These are phyloP conservation scores for Sugiyamaella japonica DNA, from an alignment of 1,139 yeast genomes.

Conservation along the genomic window DNA sequence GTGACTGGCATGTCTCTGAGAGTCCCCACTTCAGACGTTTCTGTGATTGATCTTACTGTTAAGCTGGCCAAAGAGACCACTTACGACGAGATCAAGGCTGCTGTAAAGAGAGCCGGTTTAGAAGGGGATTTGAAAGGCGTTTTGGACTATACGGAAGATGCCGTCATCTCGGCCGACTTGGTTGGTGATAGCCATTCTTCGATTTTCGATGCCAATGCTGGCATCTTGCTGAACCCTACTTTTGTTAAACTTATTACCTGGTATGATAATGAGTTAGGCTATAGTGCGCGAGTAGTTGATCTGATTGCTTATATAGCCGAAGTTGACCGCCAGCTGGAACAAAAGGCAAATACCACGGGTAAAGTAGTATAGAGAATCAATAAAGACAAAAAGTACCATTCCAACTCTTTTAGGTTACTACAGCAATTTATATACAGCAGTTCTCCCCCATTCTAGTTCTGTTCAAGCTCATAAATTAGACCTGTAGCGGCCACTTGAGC, in stretches of 20 bases:
- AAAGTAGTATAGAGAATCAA: neutral
- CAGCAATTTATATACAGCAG: neutral
- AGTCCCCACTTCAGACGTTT: constrained; percentile 83
- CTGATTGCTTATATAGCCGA: constrained; percentile 68
- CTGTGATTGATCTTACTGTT: constrained; percentile 70
- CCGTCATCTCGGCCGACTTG: constrained; percentile 83
- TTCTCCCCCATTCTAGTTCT: neutral
- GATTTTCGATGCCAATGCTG: constrained; percentile 80
- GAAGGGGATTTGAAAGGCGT: constrained; percentile 66
- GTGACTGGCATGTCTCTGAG: constrained; percentile 85
- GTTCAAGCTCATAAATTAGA: constrained; percentile 5
- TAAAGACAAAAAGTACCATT: neutral
- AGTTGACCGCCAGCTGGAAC: constrained; percentile 15
- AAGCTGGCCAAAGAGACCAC: constrained; percentile 67
- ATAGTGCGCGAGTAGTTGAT: constrained; percentile 88
- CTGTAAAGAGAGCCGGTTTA: constrained; percentile 60
- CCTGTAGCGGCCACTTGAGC: constrained; percentile 19
- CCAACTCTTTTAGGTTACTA: neutral
- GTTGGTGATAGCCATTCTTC: constrained; percentile 73
- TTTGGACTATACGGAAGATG: constrained; percentile 80
- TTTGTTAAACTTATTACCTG: constrained; percentile 83
- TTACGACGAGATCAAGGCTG: constrained; percentile 71
- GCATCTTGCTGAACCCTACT: constrained; percentile 76
- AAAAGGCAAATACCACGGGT: constrained; percentile 10
- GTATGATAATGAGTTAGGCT: constrained; percentile 90